phyloP scores from a whole-genome alignment of 257 asterid genomes.

The Salvia miltiorrhiza region DNA sequence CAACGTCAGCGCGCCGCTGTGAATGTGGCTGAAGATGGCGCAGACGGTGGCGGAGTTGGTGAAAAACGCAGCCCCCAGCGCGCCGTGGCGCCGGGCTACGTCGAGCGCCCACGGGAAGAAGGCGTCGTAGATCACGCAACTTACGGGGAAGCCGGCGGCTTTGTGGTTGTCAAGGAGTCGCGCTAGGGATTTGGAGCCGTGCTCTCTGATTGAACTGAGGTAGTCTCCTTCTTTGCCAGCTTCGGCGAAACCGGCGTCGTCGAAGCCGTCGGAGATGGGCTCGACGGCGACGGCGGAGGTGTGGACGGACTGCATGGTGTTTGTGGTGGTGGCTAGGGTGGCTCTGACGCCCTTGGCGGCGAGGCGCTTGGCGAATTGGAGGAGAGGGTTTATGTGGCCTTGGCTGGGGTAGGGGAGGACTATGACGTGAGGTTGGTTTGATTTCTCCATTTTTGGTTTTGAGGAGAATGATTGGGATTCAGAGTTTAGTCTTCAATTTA shows the following conservation, averaged over 20 bases:
- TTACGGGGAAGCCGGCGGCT: constrained; percentile 27
- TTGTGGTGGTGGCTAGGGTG: constrained; percentile 53
- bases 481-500: no score
- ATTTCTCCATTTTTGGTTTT: constrained; percentile 23
- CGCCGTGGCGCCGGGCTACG: constrained; percentile 45
- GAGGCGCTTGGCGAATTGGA: constrained; percentile 68
- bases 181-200: constrained; percentile 47
- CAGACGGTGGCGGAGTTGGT: constrained; percentile 60
- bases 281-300: constrained; percentile 36
- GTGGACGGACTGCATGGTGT: constrained; percentile 40
- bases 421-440: constrained; percentile 33
- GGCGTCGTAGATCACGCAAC: constrained; percentile 52
- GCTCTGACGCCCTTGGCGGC: constrained; percentile 54
- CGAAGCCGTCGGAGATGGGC: constrained; percentile 65
- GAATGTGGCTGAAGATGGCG: constrained; percentile 48
- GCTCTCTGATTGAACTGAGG: constrained; percentile 35
- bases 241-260: constrained; percentile 41
- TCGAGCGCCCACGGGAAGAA: constrained; percentile 80
- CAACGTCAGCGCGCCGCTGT: constrained; percentile 34
- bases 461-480: no score
- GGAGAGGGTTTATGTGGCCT: constrained; percentile 82
- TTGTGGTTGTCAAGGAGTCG: constrained; percentile 29
- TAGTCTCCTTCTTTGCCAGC: constrained; percentile 27
- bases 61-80: constrained; percentile 61
- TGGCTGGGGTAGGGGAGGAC: constrained; percentile 68